A percentile compares a stretch with the other conserved stretches of the same genome.
phyloP scores from a whole-genome alignment of 2,329 filamentous ascomycete genomes.

The Aspergillus clavatus region DNA sequence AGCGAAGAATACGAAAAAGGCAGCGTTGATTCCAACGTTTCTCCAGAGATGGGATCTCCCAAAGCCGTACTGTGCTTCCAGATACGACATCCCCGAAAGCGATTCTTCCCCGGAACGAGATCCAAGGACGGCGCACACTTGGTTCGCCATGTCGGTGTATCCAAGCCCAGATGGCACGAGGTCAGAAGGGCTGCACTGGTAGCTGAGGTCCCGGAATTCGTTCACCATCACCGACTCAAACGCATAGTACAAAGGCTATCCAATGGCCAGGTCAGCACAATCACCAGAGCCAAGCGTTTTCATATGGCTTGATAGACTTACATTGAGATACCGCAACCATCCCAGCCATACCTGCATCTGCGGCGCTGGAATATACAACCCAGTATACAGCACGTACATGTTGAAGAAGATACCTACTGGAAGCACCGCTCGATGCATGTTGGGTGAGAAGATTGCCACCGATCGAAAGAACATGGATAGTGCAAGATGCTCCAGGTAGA shows the following conservation, averaged over 20 bases:
- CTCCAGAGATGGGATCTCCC: slow-evolving; percentile 56
- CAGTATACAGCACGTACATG: too few species aligned
- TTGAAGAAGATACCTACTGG: too few species aligned
- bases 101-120: too few species aligned
- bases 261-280: too few species aligned
- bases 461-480: slow-evolving; percentile 82
- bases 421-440: too few species aligned
- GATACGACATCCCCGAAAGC: too few species aligned
- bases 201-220: slow-evolving; percentile 64
- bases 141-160: slow-evolving; percentile 29
- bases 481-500: slow-evolving; percentile 62
- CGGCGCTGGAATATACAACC: slow-evolving; percentile 17
- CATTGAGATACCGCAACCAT: slow-evolving; percentile 75
- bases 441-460: slow-evolving; percentile 66
- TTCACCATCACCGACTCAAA: slow-evolving; percentile 78
- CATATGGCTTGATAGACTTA: too few species aligned
- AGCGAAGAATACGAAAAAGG: too few species aligned
- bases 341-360: slow-evolving; percentile 71
- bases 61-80: slow-evolving; percentile 53
- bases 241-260: slow-evolving; percentile 69
- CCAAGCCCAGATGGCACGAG: slow-evolving; percentile 36
- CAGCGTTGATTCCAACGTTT: slow-evolving; percentile 64
- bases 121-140: slow-evolving; percentile 54
- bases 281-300: too few species aligned
- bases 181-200: slow-evolving; percentile 43